Evolutionary conservation across 2,329 filamentous ascomycete species (phyloP).

Genomic region (Apiospora rasikravindrae): DNA sequence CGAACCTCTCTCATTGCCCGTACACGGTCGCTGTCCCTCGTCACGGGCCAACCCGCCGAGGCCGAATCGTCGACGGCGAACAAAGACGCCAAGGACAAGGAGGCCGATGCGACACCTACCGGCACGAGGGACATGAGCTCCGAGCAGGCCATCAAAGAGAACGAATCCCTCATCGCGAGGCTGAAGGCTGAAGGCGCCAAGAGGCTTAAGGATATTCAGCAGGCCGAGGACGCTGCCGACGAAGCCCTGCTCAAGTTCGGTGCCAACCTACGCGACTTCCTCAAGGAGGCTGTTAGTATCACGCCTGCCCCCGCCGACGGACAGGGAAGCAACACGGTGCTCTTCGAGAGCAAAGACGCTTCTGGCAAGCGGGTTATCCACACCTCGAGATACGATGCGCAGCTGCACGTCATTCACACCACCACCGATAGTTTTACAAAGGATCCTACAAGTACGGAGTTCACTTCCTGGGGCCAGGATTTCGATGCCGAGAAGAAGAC

Average conservation of each 20-base stretch:
- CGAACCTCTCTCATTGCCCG: constrained; percentile 71
- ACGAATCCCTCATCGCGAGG: constrained; percentile 73
- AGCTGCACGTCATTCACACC: constrained; percentile 93
- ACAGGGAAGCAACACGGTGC: constrained; percentile 63
- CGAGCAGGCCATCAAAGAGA: constrained; percentile 52
- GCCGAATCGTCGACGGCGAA: constrained; percentile 34
- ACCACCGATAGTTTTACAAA: constrained; percentile 80
- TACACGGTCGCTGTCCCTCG: constrained; percentile 75
- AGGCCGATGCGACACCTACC: constrained; percentile 51
- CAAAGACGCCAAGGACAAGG: constrained; percentile 44
- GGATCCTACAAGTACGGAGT: constrained; percentile 79
- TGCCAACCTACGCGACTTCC: constrained; percentile 84
- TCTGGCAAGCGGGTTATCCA: constrained; percentile 93
- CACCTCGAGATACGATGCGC: constrained; percentile 91
- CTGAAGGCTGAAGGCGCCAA: constrained; percentile 80
- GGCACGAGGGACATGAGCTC: constrained; percentile 43
- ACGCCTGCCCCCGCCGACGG: constrained; percentile 63
- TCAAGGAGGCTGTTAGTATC: constrained; percentile 89
- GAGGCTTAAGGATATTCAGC: constrained; percentile 85
- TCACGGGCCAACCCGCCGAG: constrained; percentile 42
- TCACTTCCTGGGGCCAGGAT: constrained; percentile 70
- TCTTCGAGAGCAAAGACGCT: constrained; percentile 94
- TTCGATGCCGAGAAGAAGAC: constrained; percentile 89
- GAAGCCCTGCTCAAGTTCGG: constrained; percentile 93
- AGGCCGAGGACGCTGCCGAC: constrained; percentile 93